phyloP scores from a whole-genome alignment of 768 basidiomycete genomes.

The Zangia roseola region DNA sequence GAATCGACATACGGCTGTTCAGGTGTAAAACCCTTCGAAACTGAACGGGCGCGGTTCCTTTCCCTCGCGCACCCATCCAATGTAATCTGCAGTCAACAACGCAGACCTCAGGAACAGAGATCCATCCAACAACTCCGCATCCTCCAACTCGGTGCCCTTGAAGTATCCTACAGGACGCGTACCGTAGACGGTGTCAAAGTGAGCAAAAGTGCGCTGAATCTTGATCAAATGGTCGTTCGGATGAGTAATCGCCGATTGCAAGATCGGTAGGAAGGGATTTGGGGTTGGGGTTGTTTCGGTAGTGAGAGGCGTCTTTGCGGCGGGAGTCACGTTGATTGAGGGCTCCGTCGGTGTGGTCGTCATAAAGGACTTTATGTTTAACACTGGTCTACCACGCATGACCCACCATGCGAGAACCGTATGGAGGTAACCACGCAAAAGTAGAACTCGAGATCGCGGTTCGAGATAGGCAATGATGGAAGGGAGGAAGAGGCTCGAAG shows the following conservation, averaged over 20 bases:
- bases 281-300: constrained; percentile 21
- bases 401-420: constrained; percentile 29
- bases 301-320: background rate
- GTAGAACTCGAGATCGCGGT: constrained; percentile 18
- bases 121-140: constrained; percentile 34
- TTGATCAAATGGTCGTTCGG: constrained; percentile 35
- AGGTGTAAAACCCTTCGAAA: constrained; percentile 25
- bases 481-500: constrained; percentile 31
- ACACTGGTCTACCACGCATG: constrained; percentile 26
- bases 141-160: constrained; percentile 30
- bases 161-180: constrained; percentile 25
- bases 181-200: constrained; percentile 34
- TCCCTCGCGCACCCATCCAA: constrained; percentile 43
- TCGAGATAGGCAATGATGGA: constrained; percentile 19
- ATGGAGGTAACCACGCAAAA: constrained; percentile 31
- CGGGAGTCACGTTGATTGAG: constrained; percentile 2
- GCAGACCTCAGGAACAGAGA: constrained; percentile 34
- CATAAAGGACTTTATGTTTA: constrained; percentile 34
- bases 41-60: constrained; percentile 25
- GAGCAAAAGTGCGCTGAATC: constrained; percentile 34
- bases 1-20: background rate
- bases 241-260: constrained; percentile 37
- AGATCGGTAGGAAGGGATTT: constrained; percentile 41
- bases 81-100: constrained; percentile 28
- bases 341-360: constrained; percentile 20